Conservation (phyloP, 2,329 filamentous ascomycete genomes). For the Exophiala bonariae region DNA sequence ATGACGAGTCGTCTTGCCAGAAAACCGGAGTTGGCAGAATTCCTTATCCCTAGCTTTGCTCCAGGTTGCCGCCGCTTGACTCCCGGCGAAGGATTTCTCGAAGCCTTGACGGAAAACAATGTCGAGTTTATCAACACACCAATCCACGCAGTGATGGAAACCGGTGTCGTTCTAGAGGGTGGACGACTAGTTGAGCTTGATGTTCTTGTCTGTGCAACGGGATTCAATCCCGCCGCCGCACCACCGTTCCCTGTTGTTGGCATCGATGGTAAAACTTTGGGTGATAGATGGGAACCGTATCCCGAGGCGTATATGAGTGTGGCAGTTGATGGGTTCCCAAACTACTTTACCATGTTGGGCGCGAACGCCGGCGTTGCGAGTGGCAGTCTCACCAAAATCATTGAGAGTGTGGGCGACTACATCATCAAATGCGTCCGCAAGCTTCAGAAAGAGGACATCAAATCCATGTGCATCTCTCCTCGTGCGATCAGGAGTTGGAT, state of each 20-base stretch:
- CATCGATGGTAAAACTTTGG: conserved; percentile 28
- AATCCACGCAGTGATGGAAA: conserved; percentile 22
- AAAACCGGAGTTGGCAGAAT: conserved; percentile 13
- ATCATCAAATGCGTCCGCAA: conserved; percentile 16
- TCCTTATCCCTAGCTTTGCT: conserved; percentile 17
- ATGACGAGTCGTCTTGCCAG: conserved; percentile 11
- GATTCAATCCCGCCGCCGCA: conserved; percentile 35
- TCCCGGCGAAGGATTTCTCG: conserved; percentile 24
- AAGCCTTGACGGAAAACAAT: conserved; percentile 28
- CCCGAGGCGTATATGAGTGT: conserved; percentile 37
- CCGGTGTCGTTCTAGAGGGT: conserved; percentile 33
- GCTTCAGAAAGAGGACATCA: conserved; percentile 15
- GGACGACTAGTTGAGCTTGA: conserved; percentile 34
- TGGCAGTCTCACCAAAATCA: conserved; percentile 13
- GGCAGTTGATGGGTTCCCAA: conserved; percentile 32
- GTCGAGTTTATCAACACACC: conserved; percentile 23
- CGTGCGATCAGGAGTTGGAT: neutral
- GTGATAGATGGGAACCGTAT: conserved; percentile 33
- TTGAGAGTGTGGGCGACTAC: conserved; percentile 16
- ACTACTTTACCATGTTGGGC: conserved; percentile 34
- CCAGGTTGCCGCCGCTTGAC: conserved; percentile 21
- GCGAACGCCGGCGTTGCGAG: conserved; percentile 33
- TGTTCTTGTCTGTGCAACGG: conserved; percentile 38
- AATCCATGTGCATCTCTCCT: conserved; percentile 4
- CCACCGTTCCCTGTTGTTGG: conserved; percentile 36